Percentiles rank a stretch among this genome's conserved stretches.
phyloP scores from a whole-genome alignment of 768 basidiomycete species.

The Saitozyma sp. region DNA sequence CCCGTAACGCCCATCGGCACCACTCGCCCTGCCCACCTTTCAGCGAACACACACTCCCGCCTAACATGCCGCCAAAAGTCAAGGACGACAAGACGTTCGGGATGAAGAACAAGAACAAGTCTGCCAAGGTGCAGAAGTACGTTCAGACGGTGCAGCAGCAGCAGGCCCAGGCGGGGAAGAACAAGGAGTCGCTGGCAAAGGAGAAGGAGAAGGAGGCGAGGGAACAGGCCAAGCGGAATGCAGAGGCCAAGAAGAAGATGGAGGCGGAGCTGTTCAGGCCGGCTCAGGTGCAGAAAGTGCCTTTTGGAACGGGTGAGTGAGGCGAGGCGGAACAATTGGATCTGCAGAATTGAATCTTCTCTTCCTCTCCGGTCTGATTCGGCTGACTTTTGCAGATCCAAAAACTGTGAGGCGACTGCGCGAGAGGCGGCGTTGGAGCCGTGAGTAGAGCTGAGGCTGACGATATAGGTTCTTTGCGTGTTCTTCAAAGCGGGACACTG shows the following conservation, averaged over 20 bases:
- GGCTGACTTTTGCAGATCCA: conserved; percentile 62
- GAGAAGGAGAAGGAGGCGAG: conserved; percentile 69
- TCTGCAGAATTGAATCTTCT: not conserved
- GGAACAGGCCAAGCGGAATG: conserved; percentile 41
- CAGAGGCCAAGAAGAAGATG: conserved; percentile 58
- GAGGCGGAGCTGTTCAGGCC: conserved; percentile 74
- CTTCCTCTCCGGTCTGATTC: not conserved
- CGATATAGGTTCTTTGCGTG: conserved; percentile 67
- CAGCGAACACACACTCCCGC: not conserved
- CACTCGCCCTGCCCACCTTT: not conserved
- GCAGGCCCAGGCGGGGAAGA: conserved; percentile 72
- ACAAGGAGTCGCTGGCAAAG: conserved; percentile 72
- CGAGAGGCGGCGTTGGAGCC: not conserved
- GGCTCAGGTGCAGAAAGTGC: conserved; percentile 60
- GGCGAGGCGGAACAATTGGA: not conserved
- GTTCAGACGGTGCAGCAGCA: conserved; percentile 79
- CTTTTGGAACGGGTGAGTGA: conserved; percentile 72
- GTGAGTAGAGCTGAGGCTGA: not conserved
- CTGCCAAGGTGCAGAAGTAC: conserved; percentile 84
- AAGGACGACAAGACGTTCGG: conserved; percentile 55
- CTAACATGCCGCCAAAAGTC: conserved; percentile 46
- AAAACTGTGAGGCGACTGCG: conserved; percentile 61
- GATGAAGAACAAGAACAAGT: conserved; percentile 63
- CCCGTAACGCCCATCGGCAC: no score
- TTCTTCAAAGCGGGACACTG: conserved; percentile 91